phyloP scores from a whole-genome alignment of 2,329 filamentous ascomycete species.

The Nothophaeocryptopus gaeumannii region DNA sequence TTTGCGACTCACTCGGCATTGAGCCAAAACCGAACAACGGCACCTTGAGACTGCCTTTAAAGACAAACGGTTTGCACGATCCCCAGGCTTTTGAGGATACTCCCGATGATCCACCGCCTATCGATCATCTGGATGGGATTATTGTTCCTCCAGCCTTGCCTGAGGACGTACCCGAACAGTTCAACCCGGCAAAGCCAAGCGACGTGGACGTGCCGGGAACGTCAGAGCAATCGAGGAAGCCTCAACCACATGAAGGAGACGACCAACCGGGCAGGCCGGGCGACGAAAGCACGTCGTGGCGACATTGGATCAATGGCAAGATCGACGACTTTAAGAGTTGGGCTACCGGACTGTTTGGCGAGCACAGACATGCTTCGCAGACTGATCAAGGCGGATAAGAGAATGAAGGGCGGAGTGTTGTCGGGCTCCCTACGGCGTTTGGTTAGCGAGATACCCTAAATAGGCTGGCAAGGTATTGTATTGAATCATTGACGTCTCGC shows the following conservation, averaged over 20 bases:
- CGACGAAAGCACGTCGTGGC: slow-evolving; percentile 24
- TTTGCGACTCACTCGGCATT: slow-evolving; percentile 83
- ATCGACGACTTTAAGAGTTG: slow-evolving; percentile 34
- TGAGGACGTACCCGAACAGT: slow-evolving; percentile 1
- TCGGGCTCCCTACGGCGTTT: no score
- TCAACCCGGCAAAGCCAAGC: slow-evolving; percentile 19
- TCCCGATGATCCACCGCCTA: slow-evolving; percentile 22
- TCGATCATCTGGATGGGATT: slow-evolving; percentile 9
- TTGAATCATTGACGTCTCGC: no score
- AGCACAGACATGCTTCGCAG: slow-evolving; percentile 6
- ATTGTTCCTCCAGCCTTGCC: slow-evolving; percentile 14
- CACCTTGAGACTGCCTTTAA: slow-evolving; percentile 70
- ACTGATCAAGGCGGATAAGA: no score
- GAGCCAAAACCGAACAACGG: slow-evolving; percentile 79
- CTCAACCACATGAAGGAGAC: slow-evolving; percentile 7
- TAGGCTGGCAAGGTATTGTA: no score
- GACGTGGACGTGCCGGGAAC: no score
- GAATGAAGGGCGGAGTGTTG: no score
- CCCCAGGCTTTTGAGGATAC: slow-evolving; percentile 14
- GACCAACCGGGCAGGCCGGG: slow-evolving; percentile 9
- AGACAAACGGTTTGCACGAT: slow-evolving; percentile 59
- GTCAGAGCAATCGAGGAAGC: no score
- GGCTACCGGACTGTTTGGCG: slow-evolving; percentile 28
- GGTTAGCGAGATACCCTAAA: no score
- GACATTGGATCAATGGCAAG: slow-evolving; percentile 34